These are phyloP conservation scores for Saururus chinensis DNA, from an alignment of 164 flowering plant genomes.

Conservation along the genomic window DNA sequence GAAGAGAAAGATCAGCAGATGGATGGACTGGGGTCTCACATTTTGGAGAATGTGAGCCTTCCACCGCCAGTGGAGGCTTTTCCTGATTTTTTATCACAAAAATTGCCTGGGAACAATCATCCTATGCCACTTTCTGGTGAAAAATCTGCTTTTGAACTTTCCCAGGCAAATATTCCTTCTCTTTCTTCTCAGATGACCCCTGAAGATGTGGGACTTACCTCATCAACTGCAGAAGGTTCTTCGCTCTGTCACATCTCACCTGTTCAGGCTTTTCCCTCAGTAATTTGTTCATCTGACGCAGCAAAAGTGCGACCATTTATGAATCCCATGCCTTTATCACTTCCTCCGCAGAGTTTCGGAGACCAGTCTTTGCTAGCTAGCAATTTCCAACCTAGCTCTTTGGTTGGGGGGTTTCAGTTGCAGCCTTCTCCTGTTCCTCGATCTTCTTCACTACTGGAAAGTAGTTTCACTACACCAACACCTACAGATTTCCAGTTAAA, in stretches of 20 bases:
- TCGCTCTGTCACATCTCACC: slow-evolving; percentile 5
- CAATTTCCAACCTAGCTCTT: not conserved
- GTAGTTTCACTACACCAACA: not conserved
- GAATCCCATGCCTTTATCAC: not conserved
- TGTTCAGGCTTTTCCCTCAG: slow-evolving; percentile 5
- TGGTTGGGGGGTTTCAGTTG: not conserved
- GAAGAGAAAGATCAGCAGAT: slow-evolving; percentile 4
- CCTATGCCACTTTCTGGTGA: slow-evolving; percentile 3
- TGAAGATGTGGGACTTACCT: too few species aligned
- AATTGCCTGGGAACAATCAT: not conserved
- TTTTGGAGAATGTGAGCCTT: not conserved
- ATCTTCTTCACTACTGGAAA: not conserved
- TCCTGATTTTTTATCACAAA: not conserved
- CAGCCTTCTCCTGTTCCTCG: not conserved
- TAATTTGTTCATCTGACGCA: not conserved
- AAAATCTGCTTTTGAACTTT: slow-evolving; percentile 2
- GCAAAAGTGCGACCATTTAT: not conserved
- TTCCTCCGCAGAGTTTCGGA: not conserved
- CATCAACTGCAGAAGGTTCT: not conserved
- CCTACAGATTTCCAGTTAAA: not conserved
- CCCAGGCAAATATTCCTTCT: slow-evolving; percentile 1
- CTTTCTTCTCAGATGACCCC: not conserved
- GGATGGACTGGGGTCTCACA: slow-evolving; percentile 1
- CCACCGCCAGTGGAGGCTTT: not conserved
- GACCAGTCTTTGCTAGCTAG: not conserved